Conservation (phyloP, 2,329 filamentous ascomycete genomes). For the Orbilia javanica region DNA sequence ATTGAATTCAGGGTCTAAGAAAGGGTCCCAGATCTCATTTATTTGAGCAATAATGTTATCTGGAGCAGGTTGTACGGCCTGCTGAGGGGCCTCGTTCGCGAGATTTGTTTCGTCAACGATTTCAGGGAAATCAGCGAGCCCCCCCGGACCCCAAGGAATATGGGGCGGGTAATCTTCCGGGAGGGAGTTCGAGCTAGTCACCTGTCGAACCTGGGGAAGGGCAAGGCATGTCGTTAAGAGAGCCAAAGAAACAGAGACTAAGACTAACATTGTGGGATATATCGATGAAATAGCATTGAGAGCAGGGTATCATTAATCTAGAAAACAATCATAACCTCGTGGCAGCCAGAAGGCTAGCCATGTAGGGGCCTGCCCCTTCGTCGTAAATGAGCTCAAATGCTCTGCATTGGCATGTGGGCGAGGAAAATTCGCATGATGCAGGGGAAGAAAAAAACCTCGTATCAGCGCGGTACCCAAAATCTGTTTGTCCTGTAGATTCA, state of each 20-base stretch:
- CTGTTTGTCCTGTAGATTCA: not conserved
- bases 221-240: conserved; percentile 14
- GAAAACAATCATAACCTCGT: not conserved
- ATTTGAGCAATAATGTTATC: not conserved
- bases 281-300: not conserved
- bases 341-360: not conserved
- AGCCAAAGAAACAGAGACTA: not conserved
- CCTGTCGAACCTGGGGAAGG: not conserved
- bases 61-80: not conserved
- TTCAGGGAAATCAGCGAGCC: conserved; percentile 1
- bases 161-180: not conserved
- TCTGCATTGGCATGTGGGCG: not conserved
- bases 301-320: not conserved
- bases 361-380: not conserved
- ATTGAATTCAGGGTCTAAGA: not conserved
- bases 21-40: not conserved
- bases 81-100: not conserved
- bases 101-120: conserved; percentile 44
- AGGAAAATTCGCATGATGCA: not conserved
- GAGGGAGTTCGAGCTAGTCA: not conserved
- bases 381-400: conserved; percentile 33
- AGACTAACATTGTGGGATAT: conserved; percentile 4
- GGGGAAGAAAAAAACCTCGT: conserved; percentile 18
- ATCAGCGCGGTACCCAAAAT: not conserved
- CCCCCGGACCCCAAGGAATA: conserved; percentile 1